These are phyloP conservation scores for Aspergillus sp. DNA, from an alignment of 2,329 filamentous ascomycete genomes.

Conservation along the genomic window DNA sequence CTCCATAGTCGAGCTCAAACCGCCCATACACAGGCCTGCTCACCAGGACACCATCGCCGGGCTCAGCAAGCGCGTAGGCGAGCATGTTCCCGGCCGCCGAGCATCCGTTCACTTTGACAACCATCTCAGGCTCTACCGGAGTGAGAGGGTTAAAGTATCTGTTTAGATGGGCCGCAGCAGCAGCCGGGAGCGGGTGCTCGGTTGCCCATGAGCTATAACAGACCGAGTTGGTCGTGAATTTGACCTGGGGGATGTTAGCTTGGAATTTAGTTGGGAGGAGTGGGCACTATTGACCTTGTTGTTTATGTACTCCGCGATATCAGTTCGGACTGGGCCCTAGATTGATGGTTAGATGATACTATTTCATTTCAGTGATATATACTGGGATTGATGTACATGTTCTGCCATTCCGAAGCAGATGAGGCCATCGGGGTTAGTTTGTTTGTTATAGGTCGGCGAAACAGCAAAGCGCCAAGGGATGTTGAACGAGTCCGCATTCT, in stretches of 20 bases:
- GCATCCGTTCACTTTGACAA: slow-evolving; percentile 44
- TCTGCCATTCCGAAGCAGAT: slow-evolving; percentile 40
- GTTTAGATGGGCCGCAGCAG: slow-evolving; percentile 45
- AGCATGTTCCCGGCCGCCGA: slow-evolving; percentile 46
- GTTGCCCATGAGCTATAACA: slow-evolving; percentile 44
- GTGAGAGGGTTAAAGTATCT: slow-evolving; percentile 38
- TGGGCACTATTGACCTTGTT: slow-evolving; percentile 27
- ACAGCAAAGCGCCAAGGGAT: slow-evolving; percentile 31
- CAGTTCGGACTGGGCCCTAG: slow-evolving; percentile 38
- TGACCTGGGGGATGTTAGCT: slow-evolving; percentile 21
- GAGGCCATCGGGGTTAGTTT: slow-evolving; percentile 31
- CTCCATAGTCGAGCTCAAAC: slow-evolving; percentile 51
- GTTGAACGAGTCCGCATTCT: slow-evolving; percentile 21
- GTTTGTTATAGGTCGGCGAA: slow-evolving; percentile 26
- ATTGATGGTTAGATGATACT: background rate
- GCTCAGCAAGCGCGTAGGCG: slow-evolving; percentile 43
- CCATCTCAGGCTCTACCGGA: slow-evolving; percentile 35
- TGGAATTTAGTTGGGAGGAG: background rate
- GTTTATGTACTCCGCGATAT: slow-evolving; percentile 41
- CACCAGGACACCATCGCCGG: slow-evolving; percentile 49
- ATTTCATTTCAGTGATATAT: background rate
- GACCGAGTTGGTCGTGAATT: slow-evolving; percentile 34
- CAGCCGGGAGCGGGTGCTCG: slow-evolving; percentile 35
- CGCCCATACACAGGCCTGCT: slow-evolving; percentile 49
- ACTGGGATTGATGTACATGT: slow-evolving; percentile 26